phyloP scores from a whole-genome alignment of 1,284 basidiomycete genomes.

The Ceratobasidium sp. region DNA sequence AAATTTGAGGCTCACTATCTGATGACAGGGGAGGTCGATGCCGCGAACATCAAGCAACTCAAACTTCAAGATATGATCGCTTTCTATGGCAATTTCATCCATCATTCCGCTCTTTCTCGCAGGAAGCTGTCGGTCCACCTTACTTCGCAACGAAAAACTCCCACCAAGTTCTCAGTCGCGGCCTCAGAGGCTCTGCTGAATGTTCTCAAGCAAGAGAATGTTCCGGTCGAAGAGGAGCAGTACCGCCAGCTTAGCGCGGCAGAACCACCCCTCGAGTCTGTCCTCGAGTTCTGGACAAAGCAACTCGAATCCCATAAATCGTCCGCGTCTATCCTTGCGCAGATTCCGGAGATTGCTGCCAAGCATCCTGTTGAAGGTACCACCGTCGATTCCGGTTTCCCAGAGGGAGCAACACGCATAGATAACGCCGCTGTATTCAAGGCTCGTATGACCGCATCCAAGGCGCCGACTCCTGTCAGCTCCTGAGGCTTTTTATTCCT shows the following conservation, averaged over 20 bases:
- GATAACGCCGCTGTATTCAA: slow-evolving; percentile 80
- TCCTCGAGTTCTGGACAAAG: slow-evolving; percentile 67
- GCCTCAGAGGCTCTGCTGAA: slow-evolving; percentile 73
- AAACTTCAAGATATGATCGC: slow-evolving; percentile 82
- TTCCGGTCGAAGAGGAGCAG: slow-evolving; percentile 64
- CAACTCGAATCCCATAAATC: slow-evolving; percentile 62
- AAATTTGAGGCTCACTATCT: slow-evolving; percentile 44
- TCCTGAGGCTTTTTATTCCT: slow-evolving; percentile 6
- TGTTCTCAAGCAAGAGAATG: slow-evolving; percentile 63
- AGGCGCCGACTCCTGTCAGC: slow-evolving; percentile 57
- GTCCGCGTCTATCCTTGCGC: slow-evolving; percentile 58
- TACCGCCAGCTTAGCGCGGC: slow-evolving; percentile 61
- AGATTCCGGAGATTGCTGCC: slow-evolving; percentile 54
- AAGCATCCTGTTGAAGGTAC: slow-evolving; percentile 63
- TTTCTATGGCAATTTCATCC: slow-evolving; percentile 76
- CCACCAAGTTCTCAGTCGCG: slow-evolving; percentile 70
- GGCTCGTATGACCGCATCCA: slow-evolving; percentile 61
- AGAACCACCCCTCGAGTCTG: slow-evolving; percentile 62
- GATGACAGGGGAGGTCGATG: slow-evolving; percentile 70
- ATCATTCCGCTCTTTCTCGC: slow-evolving; percentile 74
- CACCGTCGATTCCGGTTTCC: slow-evolving; percentile 54
- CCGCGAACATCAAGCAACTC: slow-evolving; percentile 68
- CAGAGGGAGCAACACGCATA: slow-evolving; percentile 68
- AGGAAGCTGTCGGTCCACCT: slow-evolving; percentile 87
- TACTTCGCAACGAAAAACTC: slow-evolving; percentile 67